Evolutionary conservation across 345 rosid species (phyloP).

Genomic region (Lenwebbia sp.): DNA sequence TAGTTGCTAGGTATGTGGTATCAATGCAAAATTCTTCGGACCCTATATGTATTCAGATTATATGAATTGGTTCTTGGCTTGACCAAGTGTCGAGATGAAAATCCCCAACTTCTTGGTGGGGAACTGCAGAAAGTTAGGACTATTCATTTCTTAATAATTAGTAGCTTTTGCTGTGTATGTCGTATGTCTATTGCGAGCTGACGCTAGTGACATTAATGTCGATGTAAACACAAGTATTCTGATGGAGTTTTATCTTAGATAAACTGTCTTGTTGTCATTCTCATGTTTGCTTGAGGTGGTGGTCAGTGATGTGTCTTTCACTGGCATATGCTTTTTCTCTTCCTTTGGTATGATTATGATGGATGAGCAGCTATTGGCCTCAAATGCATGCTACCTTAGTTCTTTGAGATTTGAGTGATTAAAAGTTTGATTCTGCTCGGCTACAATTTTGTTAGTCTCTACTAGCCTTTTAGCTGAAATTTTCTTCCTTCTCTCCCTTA

Average conservation of each 20-base stretch:
- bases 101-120: not conserved
- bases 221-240: not conserved
- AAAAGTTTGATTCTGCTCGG: not conserved
- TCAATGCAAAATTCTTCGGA: not conserved
- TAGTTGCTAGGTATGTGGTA: too few species aligned
- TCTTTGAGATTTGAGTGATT: not conserved
- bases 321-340: not conserved
- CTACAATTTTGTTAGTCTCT: not conserved
- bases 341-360: not conserved
- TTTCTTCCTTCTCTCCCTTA: not conserved
- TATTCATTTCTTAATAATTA: not conserved
- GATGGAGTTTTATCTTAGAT: not conserved
- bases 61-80: not conserved
- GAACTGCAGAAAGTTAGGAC: not conserved
- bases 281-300: not conserved
- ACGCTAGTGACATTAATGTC: not conserved
- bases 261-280: not conserved
- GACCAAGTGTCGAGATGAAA: not conserved
- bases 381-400: not conserved
- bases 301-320: not conserved
- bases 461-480: not conserved
- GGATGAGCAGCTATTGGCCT: not conserved
- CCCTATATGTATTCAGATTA: not conserved
- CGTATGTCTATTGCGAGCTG: not conserved
- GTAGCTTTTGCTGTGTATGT: not conserved